phyloP scores from a whole-genome alignment of 176 grass and related monocot species.

The Oryza australiensis region DNA sequence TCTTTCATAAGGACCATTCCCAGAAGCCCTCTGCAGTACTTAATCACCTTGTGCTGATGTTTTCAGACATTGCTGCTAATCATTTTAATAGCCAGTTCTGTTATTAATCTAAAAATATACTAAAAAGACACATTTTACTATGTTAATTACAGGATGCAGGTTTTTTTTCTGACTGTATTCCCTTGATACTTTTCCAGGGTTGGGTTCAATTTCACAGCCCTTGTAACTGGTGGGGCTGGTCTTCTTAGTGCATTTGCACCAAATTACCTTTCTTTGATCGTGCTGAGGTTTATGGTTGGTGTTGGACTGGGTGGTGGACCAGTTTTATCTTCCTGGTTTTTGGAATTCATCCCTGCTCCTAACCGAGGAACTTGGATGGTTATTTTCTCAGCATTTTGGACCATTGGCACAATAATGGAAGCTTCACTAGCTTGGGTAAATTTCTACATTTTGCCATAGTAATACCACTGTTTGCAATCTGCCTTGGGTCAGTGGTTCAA shows the following conservation, averaged over 20 bases:
- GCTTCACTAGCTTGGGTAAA: constrained; percentile 95
- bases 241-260: constrained; percentile 87
- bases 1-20: not conserved
- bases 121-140: not conserved
- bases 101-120: not conserved
- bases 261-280: constrained; percentile 85
- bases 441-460: constrained; percentile 33
- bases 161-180: constrained; percentile 17
- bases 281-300: constrained; percentile 84
- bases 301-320: constrained; percentile 84
- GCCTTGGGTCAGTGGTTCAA: not conserved
- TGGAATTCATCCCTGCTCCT: constrained; percentile 92
- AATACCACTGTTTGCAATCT: not conserved
- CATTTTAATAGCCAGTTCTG: not conserved
- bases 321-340: constrained; percentile 91
- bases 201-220: constrained; percentile 89
- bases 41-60: not conserved
- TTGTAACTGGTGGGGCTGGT: constrained; percentile 81
- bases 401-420: constrained; percentile 94
- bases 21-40: not conserved
- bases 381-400: constrained; percentile 81
- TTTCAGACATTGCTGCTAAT: not conserved
- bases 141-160: constrained; percentile 1
- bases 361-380: constrained; percentile 96
- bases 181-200: constrained; percentile 59